A percentile compares a stretch with the other conserved stretches of the same genome.
Conservation (phyloP, 148 eudicot species). For the Diospyros lotus region DNA sequence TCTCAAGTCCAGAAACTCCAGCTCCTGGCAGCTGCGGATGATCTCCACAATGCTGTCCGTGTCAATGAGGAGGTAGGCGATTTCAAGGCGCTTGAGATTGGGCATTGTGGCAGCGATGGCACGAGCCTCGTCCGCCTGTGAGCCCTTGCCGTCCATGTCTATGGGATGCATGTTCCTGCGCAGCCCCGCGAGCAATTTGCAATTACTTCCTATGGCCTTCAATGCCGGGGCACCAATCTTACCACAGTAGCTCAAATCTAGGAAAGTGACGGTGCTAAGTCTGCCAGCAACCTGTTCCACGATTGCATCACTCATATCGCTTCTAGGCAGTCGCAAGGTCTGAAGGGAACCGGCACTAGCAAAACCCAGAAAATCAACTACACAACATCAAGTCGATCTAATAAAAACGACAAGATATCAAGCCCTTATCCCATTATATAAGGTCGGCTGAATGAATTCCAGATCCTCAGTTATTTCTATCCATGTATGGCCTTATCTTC, state of each 20-base stretch:
- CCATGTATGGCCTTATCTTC: no score
- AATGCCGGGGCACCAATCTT: conserved; percentile 42
- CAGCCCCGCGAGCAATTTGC: conserved; percentile 45
- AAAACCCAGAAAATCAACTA: conserved; percentile 12
- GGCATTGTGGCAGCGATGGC: conserved; percentile 70
- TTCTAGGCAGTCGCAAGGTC: conserved; percentile 46
- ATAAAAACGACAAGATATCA: no score
- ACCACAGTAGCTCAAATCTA: conserved; percentile 64
- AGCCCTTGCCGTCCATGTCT: conserved; percentile 26
- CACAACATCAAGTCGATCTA: no score
- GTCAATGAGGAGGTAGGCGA: conserved; percentile 51
- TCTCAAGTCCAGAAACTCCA: conserved; percentile 60
- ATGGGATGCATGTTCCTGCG: conserved; percentile 71
- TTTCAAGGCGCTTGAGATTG: conserved; percentile 57
- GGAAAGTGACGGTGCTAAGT: conserved; percentile 34
- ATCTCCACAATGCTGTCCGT: conserved; percentile 47
- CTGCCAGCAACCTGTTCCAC: conserved; percentile 51
- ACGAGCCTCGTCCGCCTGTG: conserved; percentile 58
- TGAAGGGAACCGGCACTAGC: conserved; percentile 56
- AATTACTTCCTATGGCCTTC: conserved; percentile 61
- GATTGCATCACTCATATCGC: conserved; percentile 51
- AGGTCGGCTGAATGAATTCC: no score
- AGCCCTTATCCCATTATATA: no score
- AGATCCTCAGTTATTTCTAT: no score
- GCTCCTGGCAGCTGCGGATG: conserved; percentile 41